Evolutionary conservation across 2,329 filamentous ascomycete species (phyloP).

Genomic region (Anisogramma anomala): DNA sequence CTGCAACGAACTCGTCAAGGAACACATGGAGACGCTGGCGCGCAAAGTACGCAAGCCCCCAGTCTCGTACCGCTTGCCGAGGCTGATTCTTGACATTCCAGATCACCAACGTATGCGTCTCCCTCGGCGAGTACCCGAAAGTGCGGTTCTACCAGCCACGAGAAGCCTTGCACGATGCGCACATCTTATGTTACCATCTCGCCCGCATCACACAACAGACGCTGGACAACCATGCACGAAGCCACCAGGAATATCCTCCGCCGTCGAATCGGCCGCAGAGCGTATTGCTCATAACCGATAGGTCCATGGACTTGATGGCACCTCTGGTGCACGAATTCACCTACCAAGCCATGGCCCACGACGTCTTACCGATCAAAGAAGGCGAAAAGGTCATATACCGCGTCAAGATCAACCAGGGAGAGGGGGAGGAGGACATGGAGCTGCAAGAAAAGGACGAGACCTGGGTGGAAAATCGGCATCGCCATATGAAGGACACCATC

Average conservation of each 20-base stretch:
- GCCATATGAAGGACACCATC: conserved; percentile 96
- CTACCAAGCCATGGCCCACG: conserved; percentile 96
- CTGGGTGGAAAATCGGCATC: conserved; percentile 89
- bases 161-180: conserved; percentile 70
- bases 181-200: conserved; percentile 75
- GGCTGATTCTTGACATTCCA: conserved; percentile 25
- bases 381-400: conserved; percentile 80
- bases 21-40: conserved; percentile 73
- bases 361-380: conserved; percentile 79
- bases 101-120: conserved; percentile 80
- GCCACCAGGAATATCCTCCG: conserved; percentile 74
- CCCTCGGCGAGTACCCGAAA: conserved; percentile 85
- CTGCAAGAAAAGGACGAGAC: conserved; percentile 84
- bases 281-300: conserved; percentile 75
- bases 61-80: neutral
- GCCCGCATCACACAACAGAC: conserved; percentile 87
- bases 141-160: conserved; percentile 81
- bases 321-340: conserved; percentile 93
- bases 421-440: conserved; percentile 80
- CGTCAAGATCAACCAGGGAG: conserved; percentile 65
- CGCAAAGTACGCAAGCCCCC: conserved; percentile 55
- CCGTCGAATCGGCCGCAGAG: conserved; percentile 67
- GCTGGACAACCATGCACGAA: conserved; percentile 78
- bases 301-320: conserved; percentile 83
- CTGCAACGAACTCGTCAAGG: conserved; percentile 72